Percentiles rank a stretch among this genome's conserved stretches.
These are phyloP conservation scores for Brassica balearica DNA, from an alignment of 441 rosid genomes.

Conservation along the genomic window DNA sequence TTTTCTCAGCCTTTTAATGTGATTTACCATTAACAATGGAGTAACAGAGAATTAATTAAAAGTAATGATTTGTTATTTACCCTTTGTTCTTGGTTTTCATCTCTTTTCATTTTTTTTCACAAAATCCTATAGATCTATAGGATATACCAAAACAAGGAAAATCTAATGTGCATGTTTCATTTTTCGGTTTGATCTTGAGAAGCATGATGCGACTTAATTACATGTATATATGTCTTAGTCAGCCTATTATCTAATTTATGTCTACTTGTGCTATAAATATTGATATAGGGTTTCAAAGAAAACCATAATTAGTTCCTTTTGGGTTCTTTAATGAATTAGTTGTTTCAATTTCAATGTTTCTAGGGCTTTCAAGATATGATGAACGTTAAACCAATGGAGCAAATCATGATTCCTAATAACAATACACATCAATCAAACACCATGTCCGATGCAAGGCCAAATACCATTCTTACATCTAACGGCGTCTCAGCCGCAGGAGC, in stretches of 20 bases:
- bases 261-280: background rate
- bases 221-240: background rate
- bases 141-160: slow-evolving; percentile 22
- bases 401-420: slow-evolving; percentile 52
- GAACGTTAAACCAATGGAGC: slow-evolving; percentile 68
- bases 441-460: slow-evolving; percentile 38
- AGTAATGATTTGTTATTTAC: slow-evolving; percentile 51
- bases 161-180: slow-evolving; percentile 29
- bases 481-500: slow-evolving; percentile 36
- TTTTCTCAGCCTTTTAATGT: slow-evolving; percentile 27
- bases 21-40: slow-evolving; percentile 26
- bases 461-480: slow-evolving; percentile 37
- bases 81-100: slow-evolving; percentile 38
- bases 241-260: background rate
- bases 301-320: background rate
- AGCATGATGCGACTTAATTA: background rate
- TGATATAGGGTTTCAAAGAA: slow-evolving; percentile 15
- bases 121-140: slow-evolving; percentile 9
- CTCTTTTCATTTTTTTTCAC: background rate
- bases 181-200: slow-evolving; percentile 8
- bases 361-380: slow-evolving; percentile 64
- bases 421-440: slow-evolving; percentile 45
- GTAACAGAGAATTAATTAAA: slow-evolving; percentile 30
- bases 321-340: background rate
- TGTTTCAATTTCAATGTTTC: slow-evolving; percentile 22